Base-by-base conservation (phyloP, 2,329 filamentous ascomycete species). In the Exophiala alcalophila region DNA sequence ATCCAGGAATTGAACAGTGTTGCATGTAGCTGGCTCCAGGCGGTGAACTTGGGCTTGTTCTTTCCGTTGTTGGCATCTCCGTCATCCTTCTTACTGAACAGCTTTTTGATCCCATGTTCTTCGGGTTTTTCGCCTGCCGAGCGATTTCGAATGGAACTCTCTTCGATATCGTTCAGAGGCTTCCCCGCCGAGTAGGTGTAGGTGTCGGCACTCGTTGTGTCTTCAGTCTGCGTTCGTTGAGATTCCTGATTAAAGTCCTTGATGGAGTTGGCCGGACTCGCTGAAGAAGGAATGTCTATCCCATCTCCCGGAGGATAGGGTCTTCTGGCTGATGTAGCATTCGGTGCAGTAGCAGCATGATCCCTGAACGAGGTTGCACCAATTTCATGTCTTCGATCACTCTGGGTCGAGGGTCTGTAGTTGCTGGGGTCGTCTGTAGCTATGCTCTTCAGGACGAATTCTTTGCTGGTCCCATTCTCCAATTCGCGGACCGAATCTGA, bases 1-100 rank as follows among this genome's bases (percentile, higher is more conserved):
- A 95, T 84, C 80, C 86, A 94, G 0, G 86, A 92, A 57, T 79
- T 83, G 53, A 94, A 77, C 3, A 94, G 56, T 0, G 87, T 89
- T 12, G 84, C 80, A 54, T 81, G 79, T 34, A 90, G 63, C 64
- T 90, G 85, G 57, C 82, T 81, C 47, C 66, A 66, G 6, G 77
- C 57, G 0, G 80, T 83, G 46, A 78, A 84, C 16, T 51, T 33
- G 6, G 30, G 28, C 28, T 56, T 51, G 15, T 47, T 40, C 40
- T 55, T 55, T 24, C 53, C 54, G 14, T 50, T 51, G 29, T 53
- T 47, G 38, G 55, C 39, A 31, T 54, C 51, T 14, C 16, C 21
- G 6, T 40, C 27, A 7, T 40, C 19, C 3, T 45, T 39, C 23
- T 43, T 44, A 20, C 24, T 32, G 23, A 53, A 50, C 5, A 42